Evolutionary conservation across 129 eudicot genomes (phyloP), one percentile per base, ranked within the genome.

Genomic region (Flaveria robusta): DNA sequence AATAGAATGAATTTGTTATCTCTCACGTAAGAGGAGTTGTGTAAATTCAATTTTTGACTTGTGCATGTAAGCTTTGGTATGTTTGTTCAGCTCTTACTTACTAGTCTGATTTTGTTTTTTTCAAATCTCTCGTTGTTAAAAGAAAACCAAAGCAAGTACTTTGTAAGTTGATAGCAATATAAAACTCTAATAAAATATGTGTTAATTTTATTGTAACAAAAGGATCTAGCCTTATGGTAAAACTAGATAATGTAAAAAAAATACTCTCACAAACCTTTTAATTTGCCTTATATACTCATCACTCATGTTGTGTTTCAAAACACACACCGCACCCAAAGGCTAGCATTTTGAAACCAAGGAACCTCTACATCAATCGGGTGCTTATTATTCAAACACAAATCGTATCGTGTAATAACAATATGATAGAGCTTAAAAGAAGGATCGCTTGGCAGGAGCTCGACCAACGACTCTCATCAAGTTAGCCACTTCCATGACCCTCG

Each of bases 381-480:
- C 89, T 4, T 88, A 86, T 78, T 83, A 80, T 50, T 85, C 81
- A 29, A 47, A 19, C 19, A 4, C 15, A 0, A 24, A 9, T 66
- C 10, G 64, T 58, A 10, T 60, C 34, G 4, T 5, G 18, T 47
- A 46, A 13, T 43, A 22, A 14, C 10, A 16, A 19, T 46, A 51
- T 1, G 12, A 31, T 5, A 63, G 8, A 66, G 6, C n/a, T 81
- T 52, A 90, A 51, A 93, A 92, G 82, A 92, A 90, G 13, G 91
- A 82, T 18, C 91, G 91, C 74, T 90, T 90, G 11, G 76, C 65
- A 16, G 98, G 98, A 56, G 98, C 79, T 74, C 87, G 81, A 47
- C 98, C 98, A 78, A 93, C 84, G 24, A 88, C 93, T 70, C 85
- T 85, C 98, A 93, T 90, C 79, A 93, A 82, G 84, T 87, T 93